Evolutionary conservation across 768 basidiomycete species (phyloP).

Genomic region (Mycena galericulata): DNA sequence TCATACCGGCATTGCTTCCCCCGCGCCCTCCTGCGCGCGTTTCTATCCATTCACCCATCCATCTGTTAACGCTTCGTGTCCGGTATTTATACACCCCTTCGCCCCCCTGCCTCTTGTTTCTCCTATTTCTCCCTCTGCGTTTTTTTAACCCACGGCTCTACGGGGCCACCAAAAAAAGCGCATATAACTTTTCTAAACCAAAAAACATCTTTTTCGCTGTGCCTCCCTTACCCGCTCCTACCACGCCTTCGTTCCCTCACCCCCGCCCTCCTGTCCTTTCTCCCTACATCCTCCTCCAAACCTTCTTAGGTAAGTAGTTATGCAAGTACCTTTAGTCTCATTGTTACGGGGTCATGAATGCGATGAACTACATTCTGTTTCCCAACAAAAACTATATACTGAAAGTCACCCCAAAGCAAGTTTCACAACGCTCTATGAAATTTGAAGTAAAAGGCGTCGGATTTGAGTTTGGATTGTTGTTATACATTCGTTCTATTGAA

Average conservation of each 20-base stretch:
- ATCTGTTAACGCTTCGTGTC: conserved; percentile 34
- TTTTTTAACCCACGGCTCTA: conserved; percentile 40
- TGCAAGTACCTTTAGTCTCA: conserved; percentile 44
- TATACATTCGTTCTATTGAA: conserved; percentile 27
- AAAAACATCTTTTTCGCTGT: conserved; percentile 58
- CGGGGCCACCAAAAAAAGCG: conserved; percentile 50
- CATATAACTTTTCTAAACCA: conserved; percentile 43
- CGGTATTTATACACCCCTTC: conserved; percentile 52
- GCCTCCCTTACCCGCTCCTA: conserved; percentile 35
- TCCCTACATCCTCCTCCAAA: conserved; percentile 29
- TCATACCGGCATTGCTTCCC: conserved; percentile 36
- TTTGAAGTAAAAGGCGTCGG: too few species aligned
- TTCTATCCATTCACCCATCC: conserved; percentile 27
- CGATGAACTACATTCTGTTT: conserved; percentile 32
- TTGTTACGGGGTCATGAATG: conserved; percentile 29
- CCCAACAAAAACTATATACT: too few species aligned
- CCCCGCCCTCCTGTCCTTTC: conserved; percentile 36
- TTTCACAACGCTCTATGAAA: too few species aligned
- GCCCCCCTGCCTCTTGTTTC: conserved; percentile 43
- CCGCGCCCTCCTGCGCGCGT: conserved; percentile 27
- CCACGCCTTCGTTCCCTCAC: conserved; percentile 40
- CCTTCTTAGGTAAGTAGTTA: conserved; percentile 61
- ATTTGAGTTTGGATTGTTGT: conserved; percentile 16
- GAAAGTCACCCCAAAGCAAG: too few species aligned
- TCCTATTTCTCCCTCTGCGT: conserved; percentile 52